These are phyloP conservation scores for Chrysanthemum seticuspe DNA, from an alignment of 129 eudicot genomes.

Conservation along the genomic window DNA sequence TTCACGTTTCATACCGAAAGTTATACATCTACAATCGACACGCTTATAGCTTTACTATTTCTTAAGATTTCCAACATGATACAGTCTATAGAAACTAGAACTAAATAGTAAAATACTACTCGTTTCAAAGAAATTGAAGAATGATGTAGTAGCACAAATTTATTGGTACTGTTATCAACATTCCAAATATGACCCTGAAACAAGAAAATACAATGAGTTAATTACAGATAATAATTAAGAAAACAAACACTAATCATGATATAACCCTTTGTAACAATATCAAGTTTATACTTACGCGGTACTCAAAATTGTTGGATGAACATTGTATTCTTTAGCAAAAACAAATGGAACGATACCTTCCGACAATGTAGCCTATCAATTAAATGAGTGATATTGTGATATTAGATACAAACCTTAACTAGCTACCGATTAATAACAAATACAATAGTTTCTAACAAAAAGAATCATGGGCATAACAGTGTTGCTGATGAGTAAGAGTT, in stretches of 20 bases:
- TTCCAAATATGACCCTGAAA: constrained; percentile 15
- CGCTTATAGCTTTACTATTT: too few species aligned
- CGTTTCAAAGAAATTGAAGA: not conserved
- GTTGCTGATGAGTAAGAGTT: not conserved
- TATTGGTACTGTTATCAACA: constrained; percentile 6
- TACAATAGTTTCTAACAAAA: not conserved
- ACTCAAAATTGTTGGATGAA: constrained; percentile 80
- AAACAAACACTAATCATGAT: not conserved
- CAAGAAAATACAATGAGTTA: not conserved
- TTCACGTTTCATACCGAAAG: too few species aligned
- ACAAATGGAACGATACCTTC: constrained; percentile 94
- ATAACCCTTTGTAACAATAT: not conserved
- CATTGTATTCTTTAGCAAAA: constrained; percentile 86
- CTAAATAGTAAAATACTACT: not conserved
- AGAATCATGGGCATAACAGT: too few species aligned
- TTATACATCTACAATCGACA: too few species aligned
- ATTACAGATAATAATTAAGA: not conserved
- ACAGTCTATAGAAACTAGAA: not conserved
- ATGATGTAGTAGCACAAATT: constrained; percentile 6
- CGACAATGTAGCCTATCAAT: constrained; percentile 80
- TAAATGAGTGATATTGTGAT: not conserved
- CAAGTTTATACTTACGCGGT: constrained; percentile 52
- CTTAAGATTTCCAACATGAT: too few species aligned
- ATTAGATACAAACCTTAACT: not conserved
- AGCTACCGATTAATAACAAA: not conserved